Conservation (phyloP, 805 yeast species). For the Yamadazyma paraphyllophila region DNA sequence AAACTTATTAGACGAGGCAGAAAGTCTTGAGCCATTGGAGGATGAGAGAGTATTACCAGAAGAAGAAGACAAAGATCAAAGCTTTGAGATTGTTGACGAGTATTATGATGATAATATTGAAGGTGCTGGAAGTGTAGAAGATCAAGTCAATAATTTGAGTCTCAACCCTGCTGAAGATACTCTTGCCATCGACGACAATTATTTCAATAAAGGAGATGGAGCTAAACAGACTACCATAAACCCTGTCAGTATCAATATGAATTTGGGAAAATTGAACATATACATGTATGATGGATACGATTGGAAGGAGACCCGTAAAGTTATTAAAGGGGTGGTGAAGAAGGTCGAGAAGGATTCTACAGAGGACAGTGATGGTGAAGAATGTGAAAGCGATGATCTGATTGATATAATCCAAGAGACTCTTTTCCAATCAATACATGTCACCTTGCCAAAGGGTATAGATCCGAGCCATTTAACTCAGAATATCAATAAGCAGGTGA, state of each 20-base stretch:
- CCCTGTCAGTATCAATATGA: constrained; percentile 24
- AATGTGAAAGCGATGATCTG: constrained; percentile 11
- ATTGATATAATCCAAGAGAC: constrained; percentile 52
- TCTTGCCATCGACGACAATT: constrained; percentile 7
- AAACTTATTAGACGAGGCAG: constrained; percentile 43
- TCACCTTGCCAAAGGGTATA: constrained; percentile 51
- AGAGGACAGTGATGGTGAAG: constrained; percentile 10
- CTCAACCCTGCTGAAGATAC: neutral
- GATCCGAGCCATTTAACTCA: constrained; percentile 48
- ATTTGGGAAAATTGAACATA: constrained; percentile 39
- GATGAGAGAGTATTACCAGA: neutral
- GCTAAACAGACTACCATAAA: constrained; percentile 7
- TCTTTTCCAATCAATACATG: constrained; percentile 76
- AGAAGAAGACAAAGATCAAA: neutral
- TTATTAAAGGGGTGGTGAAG: constrained; percentile 63
- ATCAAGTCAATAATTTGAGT: neutral
- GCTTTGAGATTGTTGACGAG: constrained; percentile 19
- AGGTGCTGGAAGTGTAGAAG: neutral
- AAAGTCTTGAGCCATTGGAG: constrained; percentile 28
- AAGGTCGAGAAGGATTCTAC: constrained; percentile 43
- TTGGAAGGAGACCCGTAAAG: constrained; percentile 74
- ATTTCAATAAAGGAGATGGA: constrained; percentile 5
- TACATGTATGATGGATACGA: constrained; percentile 87
- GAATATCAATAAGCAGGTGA: constrained; percentile 49
- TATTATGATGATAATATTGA: constrained; percentile 13